These are phyloP conservation scores for Amoeboaphelidium protococcarum DNA, from an alignment of 371 early-diverging fungal species.

Conservation along the genomic window DNA sequence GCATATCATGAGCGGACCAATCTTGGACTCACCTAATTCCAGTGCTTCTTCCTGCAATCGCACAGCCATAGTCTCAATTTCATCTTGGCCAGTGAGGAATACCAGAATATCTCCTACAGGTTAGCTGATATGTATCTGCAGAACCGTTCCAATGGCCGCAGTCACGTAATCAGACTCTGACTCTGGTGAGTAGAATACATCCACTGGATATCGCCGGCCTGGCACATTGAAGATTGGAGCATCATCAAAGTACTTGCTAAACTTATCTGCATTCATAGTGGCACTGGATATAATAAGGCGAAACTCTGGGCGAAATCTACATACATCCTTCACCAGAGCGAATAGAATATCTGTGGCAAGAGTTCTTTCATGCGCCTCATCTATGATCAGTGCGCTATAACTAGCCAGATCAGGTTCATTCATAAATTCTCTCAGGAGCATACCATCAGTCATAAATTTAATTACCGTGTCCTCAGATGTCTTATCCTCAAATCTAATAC, in stretches of 20 bases:
- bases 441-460: conserved; percentile 97
- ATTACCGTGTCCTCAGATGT: conserved; percentile 81
- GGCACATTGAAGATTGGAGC: conserved; percentile 84
- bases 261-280: conserved; percentile 91
- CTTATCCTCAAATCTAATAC: conserved; percentile 93
- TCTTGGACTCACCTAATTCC: conserved; percentile 62
- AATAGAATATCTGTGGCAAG: conserved; percentile 93
- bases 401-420: conserved; percentile 79
- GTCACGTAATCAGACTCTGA: conserved; percentile 92
- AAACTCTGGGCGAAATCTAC: conserved; percentile 70
- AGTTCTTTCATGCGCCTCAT: conserved; percentile 98
- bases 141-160: conserved; percentile 75
- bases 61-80: conserved; percentile 82
- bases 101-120: conserved; percentile 80
- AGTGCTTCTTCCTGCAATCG: conserved; percentile 43
- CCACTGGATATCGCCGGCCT: conserved; percentile 77
- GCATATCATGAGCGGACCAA: conserved; percentile 67
- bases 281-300: conserved; percentile 95
- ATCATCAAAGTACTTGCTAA: conserved; percentile 76
- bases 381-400: conserved; percentile 85
- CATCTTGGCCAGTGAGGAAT: conserved; percentile 97
- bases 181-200: conserved; percentile 76
- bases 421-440: conserved; percentile 92
- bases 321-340: conserved; percentile 88
- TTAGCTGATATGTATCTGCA: conserved; percentile 83